These are phyloP conservation scores for Nakataea oryzae DNA, from an alignment of 2,329 filamentous ascomycete species.

Conservation along the genomic window DNA sequence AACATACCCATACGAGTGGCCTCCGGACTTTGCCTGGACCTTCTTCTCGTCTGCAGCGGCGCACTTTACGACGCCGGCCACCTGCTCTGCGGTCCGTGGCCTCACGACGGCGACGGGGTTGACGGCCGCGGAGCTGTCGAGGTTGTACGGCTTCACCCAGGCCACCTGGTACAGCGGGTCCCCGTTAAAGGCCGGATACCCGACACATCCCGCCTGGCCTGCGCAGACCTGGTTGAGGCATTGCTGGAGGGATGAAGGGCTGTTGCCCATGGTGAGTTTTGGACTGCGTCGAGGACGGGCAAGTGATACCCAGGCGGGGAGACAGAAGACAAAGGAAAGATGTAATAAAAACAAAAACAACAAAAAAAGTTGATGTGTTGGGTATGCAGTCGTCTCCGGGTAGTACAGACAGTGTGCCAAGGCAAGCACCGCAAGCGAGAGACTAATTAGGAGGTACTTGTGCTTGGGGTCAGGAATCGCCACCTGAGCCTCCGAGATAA, in stretches of 20 bases:
- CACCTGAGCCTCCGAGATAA: too few species aligned
- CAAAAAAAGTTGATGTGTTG: not conserved
- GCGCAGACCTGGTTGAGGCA: conserved; percentile 37
- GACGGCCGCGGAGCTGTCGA: conserved; percentile 29
- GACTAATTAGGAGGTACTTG: not conserved
- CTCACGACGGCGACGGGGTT: conserved; percentile 45
- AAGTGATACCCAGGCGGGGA: not conserved
- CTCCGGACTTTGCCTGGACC: conserved; percentile 53
- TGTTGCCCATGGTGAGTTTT: conserved; percentile 28
- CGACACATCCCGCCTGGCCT: conserved; percentile 33
- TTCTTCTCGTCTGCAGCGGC: conserved; percentile 36
- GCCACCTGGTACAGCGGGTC: conserved; percentile 30
- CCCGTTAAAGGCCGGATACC: conserved; percentile 22
- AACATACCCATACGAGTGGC: conserved; percentile 51
- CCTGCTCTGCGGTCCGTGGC: conserved; percentile 39
- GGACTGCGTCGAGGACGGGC: not conserved
- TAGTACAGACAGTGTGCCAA: not conserved
- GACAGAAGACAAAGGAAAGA: not conserved
- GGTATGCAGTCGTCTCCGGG: not conserved
- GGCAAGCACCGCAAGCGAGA: not conserved
- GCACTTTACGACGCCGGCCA: conserved; percentile 47
- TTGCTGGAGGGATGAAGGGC: conserved; percentile 26
- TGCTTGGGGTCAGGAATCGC: not conserved
- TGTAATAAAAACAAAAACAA: not conserved
- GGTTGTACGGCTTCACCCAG: conserved; percentile 45